phyloP scores from a whole-genome alignment of 371 early-diverging fungal genomes.

The Nematocida major region DNA sequence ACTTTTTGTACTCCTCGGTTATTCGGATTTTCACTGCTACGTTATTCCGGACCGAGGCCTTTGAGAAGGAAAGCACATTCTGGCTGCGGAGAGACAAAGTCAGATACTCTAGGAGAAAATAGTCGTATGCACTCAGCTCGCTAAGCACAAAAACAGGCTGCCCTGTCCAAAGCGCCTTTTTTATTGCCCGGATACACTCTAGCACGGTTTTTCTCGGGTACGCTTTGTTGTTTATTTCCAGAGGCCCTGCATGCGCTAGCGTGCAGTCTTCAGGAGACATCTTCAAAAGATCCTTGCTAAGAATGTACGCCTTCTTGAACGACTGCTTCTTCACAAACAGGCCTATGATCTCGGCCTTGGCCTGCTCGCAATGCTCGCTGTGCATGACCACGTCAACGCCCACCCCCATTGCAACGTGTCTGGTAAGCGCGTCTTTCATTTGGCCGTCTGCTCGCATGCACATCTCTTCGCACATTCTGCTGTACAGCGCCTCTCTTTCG shows the following conservation, averaged over 20 bases:
- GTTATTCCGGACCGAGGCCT: not conserved
- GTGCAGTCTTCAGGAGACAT: not conserved
- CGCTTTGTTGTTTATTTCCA: not conserved
- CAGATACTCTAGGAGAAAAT: slow-evolving; percentile 30
- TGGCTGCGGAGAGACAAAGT: not conserved
- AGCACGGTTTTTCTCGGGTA: not conserved
- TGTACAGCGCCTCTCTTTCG: not conserved
- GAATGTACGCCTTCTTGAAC: not conserved
- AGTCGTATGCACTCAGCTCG: not conserved
- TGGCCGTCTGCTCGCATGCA: not conserved
- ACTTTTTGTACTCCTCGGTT: slow-evolving; percentile 25
- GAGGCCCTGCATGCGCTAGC: not conserved
- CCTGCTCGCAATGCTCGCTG: not conserved
- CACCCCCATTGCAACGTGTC: not conserved
- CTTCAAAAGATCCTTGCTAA: not conserved
- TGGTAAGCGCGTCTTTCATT: not conserved
- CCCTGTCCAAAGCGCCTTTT: not conserved
- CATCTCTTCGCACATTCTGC: not conserved
- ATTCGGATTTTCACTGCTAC: not conserved
- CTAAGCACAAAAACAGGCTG: not conserved
- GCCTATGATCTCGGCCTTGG: slow-evolving; percentile 9
- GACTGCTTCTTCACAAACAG: slow-evolving; percentile 10
- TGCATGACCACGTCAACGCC: not conserved
- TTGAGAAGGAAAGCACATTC: slow-evolving; percentile 3
- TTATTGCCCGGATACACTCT: not conserved